phyloP scores from a whole-genome alignment of 768 basidiomycete genomes.

The Gelatoporia subvermispora region DNA sequence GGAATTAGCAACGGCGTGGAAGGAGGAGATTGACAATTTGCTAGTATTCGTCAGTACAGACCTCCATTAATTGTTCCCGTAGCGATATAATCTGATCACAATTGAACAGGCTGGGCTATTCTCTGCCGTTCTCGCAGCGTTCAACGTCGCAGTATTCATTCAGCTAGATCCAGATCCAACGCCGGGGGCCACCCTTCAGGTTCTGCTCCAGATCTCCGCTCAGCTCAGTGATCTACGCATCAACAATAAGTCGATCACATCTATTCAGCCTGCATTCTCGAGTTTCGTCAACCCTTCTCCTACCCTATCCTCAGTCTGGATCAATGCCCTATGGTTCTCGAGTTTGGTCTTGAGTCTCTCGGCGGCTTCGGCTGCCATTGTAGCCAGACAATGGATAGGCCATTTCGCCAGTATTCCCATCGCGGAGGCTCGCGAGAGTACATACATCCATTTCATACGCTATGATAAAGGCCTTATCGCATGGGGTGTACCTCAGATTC shows the following conservation, averaged over 20 bases:
- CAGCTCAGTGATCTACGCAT: neutral
- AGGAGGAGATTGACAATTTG: slow-evolving; percentile 19
- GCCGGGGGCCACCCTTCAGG: neutral
- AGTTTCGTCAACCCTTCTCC: neutral
- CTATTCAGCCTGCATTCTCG: too few relatives aligned
- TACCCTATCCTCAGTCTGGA: neutral
- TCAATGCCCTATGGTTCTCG: slow-evolving; percentile 13
- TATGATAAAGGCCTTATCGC: slow-evolving; percentile 10
- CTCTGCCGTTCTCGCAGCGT: slow-evolving; percentile 18
- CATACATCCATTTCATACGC: slow-evolving; percentile 12
- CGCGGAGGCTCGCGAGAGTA: slow-evolving; percentile 6
- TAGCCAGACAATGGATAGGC: slow-evolving; percentile 13
- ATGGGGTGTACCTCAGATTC: slow-evolving; percentile 19
- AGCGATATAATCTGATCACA: too few relatives aligned
- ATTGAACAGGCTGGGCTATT: slow-evolving; percentile 15
- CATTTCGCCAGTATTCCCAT: neutral
- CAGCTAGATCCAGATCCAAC: slow-evolving; percentile 6
- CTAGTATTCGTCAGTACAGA: slow-evolving; percentile 22
- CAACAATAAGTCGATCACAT: too few relatives aligned
- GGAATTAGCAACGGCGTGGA: slow-evolving; percentile 11
- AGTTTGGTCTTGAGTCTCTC: slow-evolving; percentile 9
- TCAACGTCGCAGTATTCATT: slow-evolving; percentile 16
- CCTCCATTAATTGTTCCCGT: too few relatives aligned
- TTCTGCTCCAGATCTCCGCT: slow-evolving; percentile 2
- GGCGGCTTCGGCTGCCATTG: slow-evolving; percentile 9